Evolutionary conservation across 2,329 filamentous ascomycete species (phyloP).

Genomic region (Alternaria arborescens): DNA sequence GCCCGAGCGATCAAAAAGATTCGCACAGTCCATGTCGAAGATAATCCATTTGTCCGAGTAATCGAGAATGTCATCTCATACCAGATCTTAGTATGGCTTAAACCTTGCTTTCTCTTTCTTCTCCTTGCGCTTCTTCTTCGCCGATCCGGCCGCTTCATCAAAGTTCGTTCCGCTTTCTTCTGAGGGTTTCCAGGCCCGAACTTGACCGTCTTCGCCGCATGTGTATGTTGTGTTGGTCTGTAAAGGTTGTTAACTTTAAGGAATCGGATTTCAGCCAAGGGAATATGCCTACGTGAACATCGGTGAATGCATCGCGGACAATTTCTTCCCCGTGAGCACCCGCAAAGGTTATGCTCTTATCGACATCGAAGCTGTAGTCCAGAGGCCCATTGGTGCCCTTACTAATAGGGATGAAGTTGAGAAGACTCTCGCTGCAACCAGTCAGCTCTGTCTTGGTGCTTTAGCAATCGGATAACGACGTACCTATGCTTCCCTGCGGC

Average conservation of each 20-base stretch:
- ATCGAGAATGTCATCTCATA: neutral
- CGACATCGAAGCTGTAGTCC: conserved; percentile 41
- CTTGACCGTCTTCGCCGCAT: conserved; percentile 59
- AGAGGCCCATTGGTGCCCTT: conserved; percentile 34
- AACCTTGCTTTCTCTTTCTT: conserved; percentile 49
- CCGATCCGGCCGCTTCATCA: conserved; percentile 31
- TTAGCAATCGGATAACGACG: neutral
- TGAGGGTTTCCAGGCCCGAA: conserved; percentile 54
- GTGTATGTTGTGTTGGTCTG: conserved; percentile 53
- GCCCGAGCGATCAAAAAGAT: neutral
- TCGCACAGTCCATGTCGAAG: neutral
- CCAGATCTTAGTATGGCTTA: conserved; percentile 34
- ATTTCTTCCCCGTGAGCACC: conserved; percentile 60
- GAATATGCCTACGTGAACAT: conserved; percentile 41
- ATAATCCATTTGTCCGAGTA: neutral
- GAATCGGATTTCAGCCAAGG: neutral
- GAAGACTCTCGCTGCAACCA: conserved; percentile 29
- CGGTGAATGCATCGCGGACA: conserved; percentile 56
- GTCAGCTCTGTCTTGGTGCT: conserved; percentile 6
- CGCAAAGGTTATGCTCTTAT: conserved; percentile 40
- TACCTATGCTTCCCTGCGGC: conserved; percentile 74
- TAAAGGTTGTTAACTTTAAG: conserved; percentile 18
- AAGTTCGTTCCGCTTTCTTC: conserved; percentile 36
- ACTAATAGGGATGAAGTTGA: conserved; percentile 44
- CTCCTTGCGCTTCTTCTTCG: conserved; percentile 36